Evolutionary conservation across 1,284 basidiomycete species (phyloP).

Genomic region (Trichosporon asahii): DNA sequence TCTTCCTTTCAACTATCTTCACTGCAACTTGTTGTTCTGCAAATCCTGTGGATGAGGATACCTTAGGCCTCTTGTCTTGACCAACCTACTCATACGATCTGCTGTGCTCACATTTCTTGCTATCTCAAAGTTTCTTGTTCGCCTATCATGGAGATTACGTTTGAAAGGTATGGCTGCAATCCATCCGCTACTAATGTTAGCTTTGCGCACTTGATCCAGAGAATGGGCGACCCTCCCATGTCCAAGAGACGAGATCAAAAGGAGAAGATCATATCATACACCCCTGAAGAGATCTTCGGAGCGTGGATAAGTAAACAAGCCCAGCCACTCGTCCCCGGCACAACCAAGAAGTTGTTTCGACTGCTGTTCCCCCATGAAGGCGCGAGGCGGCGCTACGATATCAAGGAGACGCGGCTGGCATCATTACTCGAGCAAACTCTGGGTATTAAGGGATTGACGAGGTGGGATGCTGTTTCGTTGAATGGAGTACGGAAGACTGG

Average conservation of each 20-base stretch:
- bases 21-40: background rate
- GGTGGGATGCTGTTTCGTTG: constrained; percentile 55
- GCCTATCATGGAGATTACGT: constrained; percentile 6
- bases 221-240: constrained; percentile 39
- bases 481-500: constrained; percentile 54
- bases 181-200: constrained; percentile 21
- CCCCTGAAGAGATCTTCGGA: constrained; percentile 35
- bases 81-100: background rate
- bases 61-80: background rate
- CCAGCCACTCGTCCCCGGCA: constrained; percentile 28
- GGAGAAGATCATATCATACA: background rate
- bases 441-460: constrained; percentile 52
- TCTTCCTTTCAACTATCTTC: background rate
- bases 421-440: constrained; percentile 58
- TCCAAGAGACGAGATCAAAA: constrained; percentile 10
- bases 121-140: background rate
- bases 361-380: constrained; percentile 81
- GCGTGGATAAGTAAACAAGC: constrained; percentile 41
- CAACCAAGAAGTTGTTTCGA: constrained; percentile 58
- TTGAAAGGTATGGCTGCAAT: constrained; percentile 2
- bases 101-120: background rate
- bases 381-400: constrained; percentile 62
- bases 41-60: background rate
- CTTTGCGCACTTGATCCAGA: constrained; percentile 36
- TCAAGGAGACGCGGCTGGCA: constrained; percentile 69